phyloP scores from a whole-genome alignment of 2,329 filamentous ascomycete species.

The Penicillium sp. region DNA sequence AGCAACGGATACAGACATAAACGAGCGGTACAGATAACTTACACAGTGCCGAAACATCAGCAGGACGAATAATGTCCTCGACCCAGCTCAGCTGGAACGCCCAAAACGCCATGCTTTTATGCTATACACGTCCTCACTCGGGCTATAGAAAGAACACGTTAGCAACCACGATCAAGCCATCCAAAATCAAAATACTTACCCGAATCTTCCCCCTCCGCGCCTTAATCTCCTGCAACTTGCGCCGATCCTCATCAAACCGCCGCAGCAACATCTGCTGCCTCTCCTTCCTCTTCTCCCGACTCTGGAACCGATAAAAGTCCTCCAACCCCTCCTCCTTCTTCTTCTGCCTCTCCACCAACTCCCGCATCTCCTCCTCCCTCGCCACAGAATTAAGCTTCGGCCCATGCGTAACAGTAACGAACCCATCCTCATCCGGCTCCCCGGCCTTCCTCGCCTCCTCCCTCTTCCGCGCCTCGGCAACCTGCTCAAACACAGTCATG shows the following conservation, averaged over 20 bases:
- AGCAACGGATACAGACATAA: neutral
- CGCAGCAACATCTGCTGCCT: constrained; percentile 68
- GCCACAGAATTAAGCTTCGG: constrained; percentile 72
- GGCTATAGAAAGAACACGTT: constrained; percentile 30
- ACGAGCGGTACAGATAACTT: constrained; percentile 16
- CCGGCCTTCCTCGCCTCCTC: constrained; percentile 66
- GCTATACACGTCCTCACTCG: constrained; percentile 30
- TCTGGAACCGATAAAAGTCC: constrained; percentile 85
- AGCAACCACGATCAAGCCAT: constrained; percentile 4
- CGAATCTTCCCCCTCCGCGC: constrained; percentile 65
- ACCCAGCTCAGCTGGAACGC: constrained; percentile 14
- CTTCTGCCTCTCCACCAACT: constrained; percentile 59
- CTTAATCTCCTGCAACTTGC: constrained; percentile 70
- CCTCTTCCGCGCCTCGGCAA: constrained; percentile 66
- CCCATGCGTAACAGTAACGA: constrained; percentile 85
- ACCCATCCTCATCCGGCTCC: constrained; percentile 91
- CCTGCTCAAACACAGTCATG: constrained; percentile 74
- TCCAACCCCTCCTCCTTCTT: constrained; percentile 66
- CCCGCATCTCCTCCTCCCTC: constrained; percentile 68
- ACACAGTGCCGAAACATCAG: constrained; percentile 20
- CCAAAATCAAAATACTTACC: constrained; percentile 32
- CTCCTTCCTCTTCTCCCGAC: constrained; percentile 75
- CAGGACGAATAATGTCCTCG: constrained; percentile 4
- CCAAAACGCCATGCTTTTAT: constrained; percentile 35
- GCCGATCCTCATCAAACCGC: constrained; percentile 75